A percentile compares a stretch with the other conserved stretches of the same genome.
Conservation (phyloP, 495 filamentous ascomycete genomes). For the Talaromyces thailandensis region DNA sequence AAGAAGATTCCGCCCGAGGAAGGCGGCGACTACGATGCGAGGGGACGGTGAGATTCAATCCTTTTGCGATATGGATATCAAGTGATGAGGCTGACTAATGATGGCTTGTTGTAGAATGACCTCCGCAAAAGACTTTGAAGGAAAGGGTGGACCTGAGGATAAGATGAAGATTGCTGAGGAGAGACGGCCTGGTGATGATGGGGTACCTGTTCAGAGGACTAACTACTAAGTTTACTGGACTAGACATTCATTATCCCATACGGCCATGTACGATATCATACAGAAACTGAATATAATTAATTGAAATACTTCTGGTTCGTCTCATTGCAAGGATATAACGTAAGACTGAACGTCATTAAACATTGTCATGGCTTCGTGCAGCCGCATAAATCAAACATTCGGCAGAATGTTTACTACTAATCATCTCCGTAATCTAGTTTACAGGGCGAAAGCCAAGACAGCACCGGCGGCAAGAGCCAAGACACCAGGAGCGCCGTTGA, state of each 20-base stretch:
- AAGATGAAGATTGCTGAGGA: constrained; percentile 28
- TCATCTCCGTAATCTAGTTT: not conserved
- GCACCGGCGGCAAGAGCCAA: not conserved
- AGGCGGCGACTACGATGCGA: constrained; percentile 37
- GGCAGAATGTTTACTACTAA: not conserved
- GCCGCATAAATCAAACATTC: not conserved
- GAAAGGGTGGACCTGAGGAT: constrained; percentile 42
- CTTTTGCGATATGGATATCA: not conserved
- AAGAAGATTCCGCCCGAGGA: constrained; percentile 42
- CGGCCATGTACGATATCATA: not conserved
- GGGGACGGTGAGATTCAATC: constrained; percentile 27
- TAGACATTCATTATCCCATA: not conserved
- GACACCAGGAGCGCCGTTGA: not conserved
- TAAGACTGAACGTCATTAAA: not conserved
- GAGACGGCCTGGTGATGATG: constrained; percentile 33
- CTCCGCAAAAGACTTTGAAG: constrained; percentile 40
- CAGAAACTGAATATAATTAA: not conserved
- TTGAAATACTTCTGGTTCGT: not conserved
- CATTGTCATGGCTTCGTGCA: not conserved
- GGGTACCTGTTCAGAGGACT: constrained; percentile 16
- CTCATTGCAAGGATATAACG: not conserved
- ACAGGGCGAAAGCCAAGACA: not conserved
- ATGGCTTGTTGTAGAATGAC: constrained; percentile 21
- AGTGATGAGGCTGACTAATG: not conserved
- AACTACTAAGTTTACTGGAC: not conserved